Conservation (phyloP, 2,329 filamentous ascomycete species). For the Penicillium sclerotiorum region DNA sequence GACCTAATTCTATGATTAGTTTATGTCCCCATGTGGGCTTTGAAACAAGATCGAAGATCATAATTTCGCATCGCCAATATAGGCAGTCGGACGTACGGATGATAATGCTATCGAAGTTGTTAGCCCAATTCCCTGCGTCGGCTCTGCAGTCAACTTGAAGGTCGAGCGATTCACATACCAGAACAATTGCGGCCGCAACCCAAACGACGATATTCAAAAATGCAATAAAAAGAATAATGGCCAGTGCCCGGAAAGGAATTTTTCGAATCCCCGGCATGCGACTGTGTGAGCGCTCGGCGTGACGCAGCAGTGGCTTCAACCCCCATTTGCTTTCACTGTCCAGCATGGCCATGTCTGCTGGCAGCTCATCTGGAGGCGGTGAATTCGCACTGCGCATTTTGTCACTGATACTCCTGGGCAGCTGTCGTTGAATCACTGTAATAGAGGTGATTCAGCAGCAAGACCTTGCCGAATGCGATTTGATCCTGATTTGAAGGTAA, state of each 20-base stretch:
- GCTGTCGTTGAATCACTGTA: too few relatives aligned
- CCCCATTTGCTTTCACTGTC: slow-evolving; percentile 31
- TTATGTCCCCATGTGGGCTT: too few relatives aligned
- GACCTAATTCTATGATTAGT: slow-evolving; percentile 39
- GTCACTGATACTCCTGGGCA: too few relatives aligned
- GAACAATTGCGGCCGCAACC: slow-evolving; percentile 59
- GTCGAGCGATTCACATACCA: slow-evolving; percentile 47
- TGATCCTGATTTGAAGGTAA: too few relatives aligned
- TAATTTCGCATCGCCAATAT: too few relatives aligned
- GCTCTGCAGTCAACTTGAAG: too few relatives aligned
- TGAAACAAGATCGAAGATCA: too few relatives aligned
- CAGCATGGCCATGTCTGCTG: slow-evolving; percentile 9
- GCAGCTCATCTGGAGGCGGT: neutral
- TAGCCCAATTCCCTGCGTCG: too few relatives aligned
- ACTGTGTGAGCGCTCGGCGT: slow-evolving; percentile 51
- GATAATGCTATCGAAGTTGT: slow-evolving; percentile 33
- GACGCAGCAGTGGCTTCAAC: slow-evolving; percentile 34
- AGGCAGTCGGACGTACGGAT: slow-evolving; percentile 36
- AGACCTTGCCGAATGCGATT: too few relatives aligned
- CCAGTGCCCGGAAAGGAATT: slow-evolving; percentile 59
- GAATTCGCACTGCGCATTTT: slow-evolving; percentile 1
- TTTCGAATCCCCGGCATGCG: slow-evolving; percentile 58
- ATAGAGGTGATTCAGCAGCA: too few relatives aligned
- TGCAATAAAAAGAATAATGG: slow-evolving; percentile 58
- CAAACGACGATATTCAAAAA: slow-evolving; percentile 60